Evolutionary conservation across 2,329 filamentous ascomycete species (phyloP).

Genomic region (Lojkania enalia): DNA sequence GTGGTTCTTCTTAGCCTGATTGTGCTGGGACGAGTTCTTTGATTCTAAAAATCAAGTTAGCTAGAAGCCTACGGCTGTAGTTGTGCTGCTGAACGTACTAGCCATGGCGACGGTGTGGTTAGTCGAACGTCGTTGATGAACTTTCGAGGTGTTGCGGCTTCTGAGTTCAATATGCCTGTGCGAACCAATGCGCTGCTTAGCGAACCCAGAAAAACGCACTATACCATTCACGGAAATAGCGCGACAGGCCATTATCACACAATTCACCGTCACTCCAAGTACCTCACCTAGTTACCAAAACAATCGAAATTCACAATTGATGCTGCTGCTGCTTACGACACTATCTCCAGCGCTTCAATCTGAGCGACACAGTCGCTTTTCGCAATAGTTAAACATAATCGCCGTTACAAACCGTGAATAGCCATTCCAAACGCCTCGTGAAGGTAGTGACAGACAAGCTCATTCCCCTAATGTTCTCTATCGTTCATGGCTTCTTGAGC

Average conservation of each 20-base stretch:
- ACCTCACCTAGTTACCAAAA: too few relatives aligned
- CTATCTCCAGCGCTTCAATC: background rate
- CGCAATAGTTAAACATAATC: background rate
- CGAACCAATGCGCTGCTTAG: too few relatives aligned
- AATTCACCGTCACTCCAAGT: too few relatives aligned
- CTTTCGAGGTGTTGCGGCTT: constrained; percentile 9
- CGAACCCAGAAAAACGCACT: too few relatives aligned
- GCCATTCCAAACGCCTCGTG: background rate
- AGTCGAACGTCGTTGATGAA: constrained; percentile 29
- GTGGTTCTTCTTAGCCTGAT: constrained; percentile 98
- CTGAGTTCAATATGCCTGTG: too few relatives aligned
- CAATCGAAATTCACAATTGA: too few relatives aligned
- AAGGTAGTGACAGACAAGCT: constrained; percentile 11
- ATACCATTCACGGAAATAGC: too few relatives aligned
- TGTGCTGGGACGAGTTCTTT: constrained; percentile 99
- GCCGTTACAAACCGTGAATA: background rate
- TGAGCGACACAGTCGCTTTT: background rate
- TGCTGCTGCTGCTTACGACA: too few relatives aligned
- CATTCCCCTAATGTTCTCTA: constrained; percentile 19
- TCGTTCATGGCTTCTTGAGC: constrained; percentile 31
- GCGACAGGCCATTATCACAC: too few relatives aligned
- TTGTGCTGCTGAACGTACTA: constrained; percentile 58
- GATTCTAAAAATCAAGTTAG: constrained; percentile 68
- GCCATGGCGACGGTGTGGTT: constrained; percentile 63
- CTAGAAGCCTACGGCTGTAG: background rate